A percentile compares a stretch with the other conserved stretches of the same genome.
Conservation (phyloP, 345 rosid species). For the Punica granatum region DNA sequence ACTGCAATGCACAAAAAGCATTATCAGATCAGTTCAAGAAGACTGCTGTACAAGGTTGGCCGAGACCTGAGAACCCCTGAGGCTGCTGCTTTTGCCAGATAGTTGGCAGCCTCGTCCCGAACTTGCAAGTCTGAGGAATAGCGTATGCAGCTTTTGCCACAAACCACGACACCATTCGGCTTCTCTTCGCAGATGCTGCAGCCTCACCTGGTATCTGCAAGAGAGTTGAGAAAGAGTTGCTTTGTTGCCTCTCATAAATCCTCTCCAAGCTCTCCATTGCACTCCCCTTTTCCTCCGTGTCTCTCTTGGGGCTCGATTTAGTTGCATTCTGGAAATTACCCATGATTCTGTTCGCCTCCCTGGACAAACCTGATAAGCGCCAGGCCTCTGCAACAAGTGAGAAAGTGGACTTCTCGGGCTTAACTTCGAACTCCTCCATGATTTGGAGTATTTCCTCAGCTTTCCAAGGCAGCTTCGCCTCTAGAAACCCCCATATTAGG, state of each 20-base stretch:
- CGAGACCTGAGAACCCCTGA: constrained; percentile 24
- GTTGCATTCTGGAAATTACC: constrained; percentile 12
- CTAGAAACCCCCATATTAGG: constrained; percentile 82
- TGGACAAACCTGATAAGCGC: constrained; percentile 50
- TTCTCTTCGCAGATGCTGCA: constrained; percentile 22
- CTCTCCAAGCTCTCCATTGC: constrained; percentile 17
- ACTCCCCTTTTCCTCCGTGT: constrained; percentile 14
- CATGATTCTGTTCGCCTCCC: constrained; percentile 37
- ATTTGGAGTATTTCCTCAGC: constrained; percentile 37
- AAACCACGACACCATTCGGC: constrained; percentile 14
- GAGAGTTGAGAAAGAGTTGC: constrained; percentile 13
- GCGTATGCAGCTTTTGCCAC: constrained; percentile 30
- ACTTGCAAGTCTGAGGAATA: constrained; percentile 33
- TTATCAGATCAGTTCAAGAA: constrained; percentile 30
- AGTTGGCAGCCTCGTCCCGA: constrained; percentile 36
- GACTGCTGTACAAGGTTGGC: constrained; percentile 39
- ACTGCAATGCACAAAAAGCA: too few relatives aligned
- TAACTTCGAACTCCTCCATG: constrained; percentile 50
- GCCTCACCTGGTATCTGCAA: constrained; percentile 28
- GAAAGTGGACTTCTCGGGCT: constrained; percentile 45
- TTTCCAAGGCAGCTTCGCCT: constrained; percentile 78
- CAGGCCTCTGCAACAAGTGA: constrained; percentile 74
- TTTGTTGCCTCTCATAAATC: constrained; percentile 11
- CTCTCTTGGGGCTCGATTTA: constrained; percentile 12
- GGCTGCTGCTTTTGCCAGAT: constrained; percentile 44